These are phyloP conservation scores for Epichloe scottii DNA, from an alignment of 2,329 filamentous ascomycete species.

Conservation along the genomic window DNA sequence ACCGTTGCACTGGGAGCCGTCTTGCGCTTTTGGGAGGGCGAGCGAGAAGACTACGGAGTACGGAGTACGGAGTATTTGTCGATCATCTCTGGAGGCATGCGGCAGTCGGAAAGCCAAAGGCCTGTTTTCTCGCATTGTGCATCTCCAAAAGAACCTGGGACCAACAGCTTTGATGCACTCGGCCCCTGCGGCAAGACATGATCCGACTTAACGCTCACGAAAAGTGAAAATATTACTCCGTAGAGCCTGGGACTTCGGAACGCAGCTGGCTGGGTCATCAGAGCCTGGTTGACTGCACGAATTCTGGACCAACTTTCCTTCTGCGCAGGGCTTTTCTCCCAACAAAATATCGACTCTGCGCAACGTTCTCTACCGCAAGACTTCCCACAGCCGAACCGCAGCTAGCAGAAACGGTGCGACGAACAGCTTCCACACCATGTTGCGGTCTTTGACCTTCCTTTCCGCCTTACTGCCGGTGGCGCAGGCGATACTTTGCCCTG, in stretches of 20 bases:
- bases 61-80: too few species aligned
- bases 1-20: background rate
- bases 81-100: too few species aligned
- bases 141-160: background rate
- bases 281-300: background rate
- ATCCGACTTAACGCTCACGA: background rate
- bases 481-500: slow-evolving; percentile 28
- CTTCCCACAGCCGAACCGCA: too few species aligned
- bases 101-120: too few species aligned
- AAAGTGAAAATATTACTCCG: background rate
- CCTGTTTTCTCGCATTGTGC: background rate
- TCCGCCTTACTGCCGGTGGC: slow-evolving; percentile 10
- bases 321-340: too few species aligned
- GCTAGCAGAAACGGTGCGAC: background rate
- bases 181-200: background rate
- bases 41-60: too few species aligned
- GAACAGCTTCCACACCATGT: background rate
- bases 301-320: background rate
- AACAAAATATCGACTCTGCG: too few species aligned
- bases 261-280: background rate
- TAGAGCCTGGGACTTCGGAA: background rate
- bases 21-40: background rate
- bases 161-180: background rate
- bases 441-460: background rate
- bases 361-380: too few species aligned